phyloP scores from a whole-genome alignment of 495 filamentous ascomycete species.

The Penicillium cosmopolitanum region DNA sequence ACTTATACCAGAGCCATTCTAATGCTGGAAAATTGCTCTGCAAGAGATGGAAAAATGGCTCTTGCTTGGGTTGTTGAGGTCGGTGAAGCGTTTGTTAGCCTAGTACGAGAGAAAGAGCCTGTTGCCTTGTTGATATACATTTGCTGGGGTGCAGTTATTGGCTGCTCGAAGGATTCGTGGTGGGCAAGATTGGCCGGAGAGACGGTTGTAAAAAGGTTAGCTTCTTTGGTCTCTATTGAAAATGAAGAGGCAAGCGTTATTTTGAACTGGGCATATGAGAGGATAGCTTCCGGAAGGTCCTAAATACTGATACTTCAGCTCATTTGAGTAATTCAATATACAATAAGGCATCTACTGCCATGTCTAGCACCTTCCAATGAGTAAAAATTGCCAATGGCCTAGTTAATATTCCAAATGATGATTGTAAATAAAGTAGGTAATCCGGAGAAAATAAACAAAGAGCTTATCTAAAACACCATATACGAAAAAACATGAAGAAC shows the following conservation, averaged over 20 bases:
- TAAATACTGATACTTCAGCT: not conserved
- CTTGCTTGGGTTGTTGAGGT: constrained; percentile 7
- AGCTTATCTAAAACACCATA: too few species aligned
- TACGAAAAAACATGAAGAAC: too few species aligned
- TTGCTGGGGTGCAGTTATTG: constrained; percentile 7
- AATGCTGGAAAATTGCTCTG: constrained; percentile 7
- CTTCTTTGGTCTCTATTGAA: not conserved
- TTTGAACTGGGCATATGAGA: not conserved
- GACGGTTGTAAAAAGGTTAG: not conserved
- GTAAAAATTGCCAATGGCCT: too few species aligned
- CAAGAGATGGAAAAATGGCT: constrained; percentile 2
- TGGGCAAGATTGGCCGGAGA: constrained; percentile 4
- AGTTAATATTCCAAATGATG: too few species aligned
- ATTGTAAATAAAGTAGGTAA: too few species aligned
- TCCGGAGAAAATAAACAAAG: too few species aligned
- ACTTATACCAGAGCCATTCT: not conserved
- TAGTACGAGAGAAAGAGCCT: constrained; percentile 3
- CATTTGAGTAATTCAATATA: not conserved
- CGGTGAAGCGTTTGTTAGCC: constrained; percentile 3
- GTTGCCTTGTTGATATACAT: constrained; percentile 6
- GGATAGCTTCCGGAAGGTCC: not conserved
- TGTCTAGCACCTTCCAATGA: too few species aligned
- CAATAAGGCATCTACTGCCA: too few species aligned
- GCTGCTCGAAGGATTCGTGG: not conserved
- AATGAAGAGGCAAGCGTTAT: not conserved